phyloP scores from a whole-genome alignment of 192 early-diverging fungal species.

The Podochytrium sp. region DNA sequence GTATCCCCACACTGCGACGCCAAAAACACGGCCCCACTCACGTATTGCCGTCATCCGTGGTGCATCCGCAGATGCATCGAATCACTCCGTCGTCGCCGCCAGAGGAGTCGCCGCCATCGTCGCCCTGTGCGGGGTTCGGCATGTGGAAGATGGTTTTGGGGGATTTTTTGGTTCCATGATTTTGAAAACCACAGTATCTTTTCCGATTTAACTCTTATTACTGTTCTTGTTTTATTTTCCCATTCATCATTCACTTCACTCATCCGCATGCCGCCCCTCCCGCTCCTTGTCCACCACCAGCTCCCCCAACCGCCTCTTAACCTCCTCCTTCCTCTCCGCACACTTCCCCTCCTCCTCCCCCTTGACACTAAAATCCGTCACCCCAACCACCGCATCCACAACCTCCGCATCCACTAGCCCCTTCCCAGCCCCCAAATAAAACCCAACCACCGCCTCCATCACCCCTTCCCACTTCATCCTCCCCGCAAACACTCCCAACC shows the following conservation, averaged over 20 bases:
- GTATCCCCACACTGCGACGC: too few relatives aligned
- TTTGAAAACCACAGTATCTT: too few relatives aligned
- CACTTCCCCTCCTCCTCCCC: neutral
- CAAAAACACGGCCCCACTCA: too few relatives aligned
- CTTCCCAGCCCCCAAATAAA: neutral
- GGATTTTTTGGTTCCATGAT: too few relatives aligned
- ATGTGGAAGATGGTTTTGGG: too few relatives aligned
- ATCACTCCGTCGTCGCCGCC: constrained; percentile 85
- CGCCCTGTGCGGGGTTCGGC: too few relatives aligned
- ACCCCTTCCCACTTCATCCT: neutral
- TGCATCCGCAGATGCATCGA: constrained; percentile 89
- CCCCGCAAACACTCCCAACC: neutral
- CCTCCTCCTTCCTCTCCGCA: neutral
- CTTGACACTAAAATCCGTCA: constrained; percentile 1
- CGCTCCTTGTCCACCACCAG: too few relatives aligned
- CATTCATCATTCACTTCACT: too few relatives aligned
- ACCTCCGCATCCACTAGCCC: neutral
- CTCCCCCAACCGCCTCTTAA: too few relatives aligned
- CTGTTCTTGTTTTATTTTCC: too few relatives aligned
- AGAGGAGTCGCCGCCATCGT: neutral
- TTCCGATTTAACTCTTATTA: too few relatives aligned
- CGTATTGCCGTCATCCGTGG: constrained; percentile 96
- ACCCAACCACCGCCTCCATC: neutral
- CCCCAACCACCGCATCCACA: neutral
- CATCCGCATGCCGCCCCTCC: too few relatives aligned